Conservation (phyloP, 495 filamentous ascomycete genomes). For the Chaetomium fimeti region DNA sequence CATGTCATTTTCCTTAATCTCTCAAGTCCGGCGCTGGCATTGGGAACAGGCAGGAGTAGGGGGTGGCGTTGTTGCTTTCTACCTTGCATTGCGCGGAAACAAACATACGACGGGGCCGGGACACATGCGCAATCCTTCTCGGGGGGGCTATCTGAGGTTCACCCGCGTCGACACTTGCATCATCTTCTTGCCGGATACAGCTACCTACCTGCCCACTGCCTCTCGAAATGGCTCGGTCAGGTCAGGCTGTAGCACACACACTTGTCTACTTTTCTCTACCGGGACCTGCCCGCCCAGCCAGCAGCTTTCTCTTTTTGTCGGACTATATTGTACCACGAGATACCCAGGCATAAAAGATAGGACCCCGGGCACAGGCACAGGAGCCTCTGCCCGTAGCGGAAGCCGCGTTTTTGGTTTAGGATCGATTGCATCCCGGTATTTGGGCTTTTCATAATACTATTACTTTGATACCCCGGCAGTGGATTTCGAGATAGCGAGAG, state of each 20-base stretch:
- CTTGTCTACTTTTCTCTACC: not conserved
- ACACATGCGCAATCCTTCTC: not conserved
- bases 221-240: no score
- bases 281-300: not conserved
- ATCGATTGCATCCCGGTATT: not conserved
- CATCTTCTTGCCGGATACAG: not conserved
- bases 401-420: constrained; percentile 5
- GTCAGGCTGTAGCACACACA: not conserved
- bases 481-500: not conserved
- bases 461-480: constrained; percentile 8
- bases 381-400: not conserved
- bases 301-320: constrained; percentile 31
- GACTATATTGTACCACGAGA: constrained; percentile 31
- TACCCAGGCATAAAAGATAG: constrained; percentile 28
- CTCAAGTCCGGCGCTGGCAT: not conserved
- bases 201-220: no score
- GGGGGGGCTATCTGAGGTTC: not conserved
- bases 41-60: not conserved
- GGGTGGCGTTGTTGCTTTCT: not conserved
- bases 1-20: not conserved
- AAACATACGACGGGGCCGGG: not conserved
- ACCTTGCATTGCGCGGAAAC: constrained; percentile 17
- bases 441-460: not conserved
- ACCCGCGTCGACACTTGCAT: not conserved
- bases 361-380: not conserved